Conservation (phyloP, 2,329 filamentous ascomycete genomes). For the Plectosphaerella sp. region DNA sequence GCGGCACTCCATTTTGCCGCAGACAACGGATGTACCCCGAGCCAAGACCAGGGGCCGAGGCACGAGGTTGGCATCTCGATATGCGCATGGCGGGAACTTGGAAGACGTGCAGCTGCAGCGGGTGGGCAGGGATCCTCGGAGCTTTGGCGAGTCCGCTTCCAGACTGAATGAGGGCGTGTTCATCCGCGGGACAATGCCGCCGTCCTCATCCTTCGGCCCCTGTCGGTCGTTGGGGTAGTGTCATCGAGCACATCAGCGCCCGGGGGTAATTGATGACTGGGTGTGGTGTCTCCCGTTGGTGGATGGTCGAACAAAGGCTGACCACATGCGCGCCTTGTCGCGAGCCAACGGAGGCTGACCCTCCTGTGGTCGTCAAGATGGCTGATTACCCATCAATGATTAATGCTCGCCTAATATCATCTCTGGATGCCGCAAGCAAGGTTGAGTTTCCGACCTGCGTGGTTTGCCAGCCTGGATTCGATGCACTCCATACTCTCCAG, state of each 20-base stretch:
- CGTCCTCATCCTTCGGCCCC: not conserved
- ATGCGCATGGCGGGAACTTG: not conserved
- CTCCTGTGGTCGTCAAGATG: not conserved
- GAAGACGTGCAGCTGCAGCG: not conserved
- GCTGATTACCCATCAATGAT: not conserved
- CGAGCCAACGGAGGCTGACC: not conserved
- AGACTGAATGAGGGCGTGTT: not conserved
- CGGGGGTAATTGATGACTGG: not conserved
- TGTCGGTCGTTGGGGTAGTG: not conserved
- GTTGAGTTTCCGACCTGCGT: not conserved
- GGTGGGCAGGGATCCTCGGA: not conserved
- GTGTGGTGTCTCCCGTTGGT: not conserved
- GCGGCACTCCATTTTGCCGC: not conserved
- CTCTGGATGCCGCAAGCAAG: not conserved
- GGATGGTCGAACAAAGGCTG: not conserved
- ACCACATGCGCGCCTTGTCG: not conserved
- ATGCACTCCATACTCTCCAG: not conserved
- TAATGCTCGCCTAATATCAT: not conserved
- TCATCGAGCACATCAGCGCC: not conserved
- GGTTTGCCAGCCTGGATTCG: not conserved
- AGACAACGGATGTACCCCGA: not conserved
- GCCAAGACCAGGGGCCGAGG: not conserved
- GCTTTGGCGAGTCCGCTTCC: not conserved
- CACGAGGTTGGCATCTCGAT: not conserved
- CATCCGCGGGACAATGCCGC: not conserved